phyloP scores from a whole-genome alignment of 1,284 basidiomycete genomes.

The Ceraceosorus guamensis region DNA sequence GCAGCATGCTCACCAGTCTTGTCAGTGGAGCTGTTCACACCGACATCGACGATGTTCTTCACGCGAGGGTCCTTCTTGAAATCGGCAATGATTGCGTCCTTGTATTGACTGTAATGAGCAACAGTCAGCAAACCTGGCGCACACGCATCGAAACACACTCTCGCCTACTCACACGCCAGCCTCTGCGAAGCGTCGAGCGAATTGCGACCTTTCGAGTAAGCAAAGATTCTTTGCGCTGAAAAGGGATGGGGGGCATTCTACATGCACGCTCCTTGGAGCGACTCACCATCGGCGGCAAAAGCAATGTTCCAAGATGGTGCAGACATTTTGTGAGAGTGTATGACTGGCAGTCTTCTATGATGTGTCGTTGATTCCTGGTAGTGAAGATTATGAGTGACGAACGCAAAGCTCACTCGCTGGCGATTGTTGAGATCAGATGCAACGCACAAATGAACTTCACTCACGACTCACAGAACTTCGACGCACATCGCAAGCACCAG shows the following conservation, averaged over 20 bases:
- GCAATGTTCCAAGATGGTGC: conserved; percentile 11
- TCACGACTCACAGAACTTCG: no score
- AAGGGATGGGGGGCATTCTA: neutral
- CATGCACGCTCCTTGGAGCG: no score
- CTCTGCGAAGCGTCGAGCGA: neutral
- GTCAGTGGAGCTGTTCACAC: conserved; percentile 30
- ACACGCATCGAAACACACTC: no score
- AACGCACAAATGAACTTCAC: no score
- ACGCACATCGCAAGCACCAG: no score
- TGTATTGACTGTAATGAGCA: conserved; percentile 33
- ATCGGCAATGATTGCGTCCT: conserved; percentile 31
- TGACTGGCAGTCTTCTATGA: no score
- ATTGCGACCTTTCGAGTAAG: no score
- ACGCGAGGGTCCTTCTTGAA: conserved; percentile 33
- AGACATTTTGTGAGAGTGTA: no score
- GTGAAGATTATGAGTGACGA: no score
- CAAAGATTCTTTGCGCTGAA: neutral
- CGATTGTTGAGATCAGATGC: no score
- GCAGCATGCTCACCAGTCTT: conserved; percentile 29
- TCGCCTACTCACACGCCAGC: neutral
- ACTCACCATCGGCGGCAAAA: conserved; percentile 11
- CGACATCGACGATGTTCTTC: conserved; percentile 29
- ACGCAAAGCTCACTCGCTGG: no score
- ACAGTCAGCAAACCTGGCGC: conserved; percentile 13
- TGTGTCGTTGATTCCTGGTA: no score